Base-by-base conservation (phyloP, 257 asterid species). In the Solanum rostratum region DNA sequence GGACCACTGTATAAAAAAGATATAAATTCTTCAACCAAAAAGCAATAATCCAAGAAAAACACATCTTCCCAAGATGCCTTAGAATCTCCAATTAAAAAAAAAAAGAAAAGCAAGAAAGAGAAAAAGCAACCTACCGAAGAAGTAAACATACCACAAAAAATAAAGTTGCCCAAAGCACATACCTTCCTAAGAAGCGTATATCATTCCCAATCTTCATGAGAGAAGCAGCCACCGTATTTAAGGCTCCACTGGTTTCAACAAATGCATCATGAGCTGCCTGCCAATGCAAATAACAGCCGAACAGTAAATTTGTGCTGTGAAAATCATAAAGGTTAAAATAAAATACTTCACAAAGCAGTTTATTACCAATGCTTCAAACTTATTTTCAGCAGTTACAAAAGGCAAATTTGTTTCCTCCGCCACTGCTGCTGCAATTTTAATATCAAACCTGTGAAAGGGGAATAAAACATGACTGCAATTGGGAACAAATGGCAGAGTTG, bases 181-280 rank as follows among this genome's bases (percentile, higher is more conserved):
- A 96, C 99, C 99, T 96, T 88, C 99, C 99, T 84, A 96, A 88
- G 90, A 96, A 94, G 65, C 99, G 97, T 85, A 96, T 89, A 81
- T 96, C 99, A 85, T 96, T 96, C 84, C 94, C 99, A 86, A 96
- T 93, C 95, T 94, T 96, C 98, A 96, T 94, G 22, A 96, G 95
- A 86, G 99, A 96, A 83, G 86, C 88, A 88, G 97, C 97, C 88
- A 93, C 82, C 27, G 99, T 96, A 88, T 96, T 96, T 70, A 96
- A 88, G 87, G 98, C 93, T 88, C 99, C 99, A 79, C 99, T 96
- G 60, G 98, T 90, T 90, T 96, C 99, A 82, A 93, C 95, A 92
- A 92, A 96, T 80, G 98, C 96, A 91, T 93, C 99, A 89, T 96
- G 99, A 81, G 99, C 98, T 80, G 99, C 99, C 99, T 94, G 90